Percentiles rank a stretch among this genome's conserved stretches.
These are phyloP conservation scores for Trichoderma breve DNA, from an alignment of 2,329 filamentous ascomycete species.

Conservation along the genomic window DNA sequence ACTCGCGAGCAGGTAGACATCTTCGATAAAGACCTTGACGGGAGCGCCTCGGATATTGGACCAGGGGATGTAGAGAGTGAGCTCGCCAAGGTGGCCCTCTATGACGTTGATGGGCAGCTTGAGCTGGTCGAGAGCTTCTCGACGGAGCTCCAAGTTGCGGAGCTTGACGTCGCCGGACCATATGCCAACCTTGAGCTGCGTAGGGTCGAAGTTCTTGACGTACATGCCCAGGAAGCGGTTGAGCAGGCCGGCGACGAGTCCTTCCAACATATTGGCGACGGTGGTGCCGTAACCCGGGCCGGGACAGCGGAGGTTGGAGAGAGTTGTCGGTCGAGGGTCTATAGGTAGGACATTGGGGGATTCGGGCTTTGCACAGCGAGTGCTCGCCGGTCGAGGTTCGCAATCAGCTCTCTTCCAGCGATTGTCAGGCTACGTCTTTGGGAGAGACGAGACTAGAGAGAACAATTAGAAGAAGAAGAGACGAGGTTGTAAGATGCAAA, in stretches of 20 bases:
- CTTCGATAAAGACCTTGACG: conserved; percentile 91
- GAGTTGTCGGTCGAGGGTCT: conserved; percentile 13
- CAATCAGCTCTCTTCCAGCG: background rate
- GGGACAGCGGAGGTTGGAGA: conserved; percentile 34
- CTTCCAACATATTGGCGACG: conserved; percentile 81
- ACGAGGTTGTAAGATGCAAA: background rate
- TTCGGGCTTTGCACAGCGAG: background rate
- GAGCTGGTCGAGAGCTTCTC: conserved; percentile 94
- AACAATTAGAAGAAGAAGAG: background rate
- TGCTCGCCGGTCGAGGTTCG: conserved; percentile 16
- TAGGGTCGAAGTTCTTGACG: conserved; percentile 98
- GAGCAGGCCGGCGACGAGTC: conserved; percentile 91
- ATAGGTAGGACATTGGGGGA: conserved; percentile 24
- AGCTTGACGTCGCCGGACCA: conserved; percentile 99
- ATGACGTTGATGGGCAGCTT: conserved; percentile 95
- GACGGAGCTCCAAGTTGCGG: conserved; percentile 83
- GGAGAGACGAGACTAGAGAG: background rate
- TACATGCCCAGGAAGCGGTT: conserved; percentile 99
- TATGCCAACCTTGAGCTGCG: conserved; percentile 96
- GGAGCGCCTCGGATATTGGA: conserved; percentile 93
- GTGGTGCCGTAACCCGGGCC: conserved; percentile 70
- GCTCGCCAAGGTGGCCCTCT: conserved; percentile 86
- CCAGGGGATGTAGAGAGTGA: conserved; percentile 94
- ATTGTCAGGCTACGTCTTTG: background rate
- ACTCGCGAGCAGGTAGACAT: conserved; percentile 92